A percentile compares a stretch with the other conserved stretches of the same genome.
Conservation (phyloP, 2,329 filamentous ascomycete genomes). For the Mycosphaerella sp. region DNA sequence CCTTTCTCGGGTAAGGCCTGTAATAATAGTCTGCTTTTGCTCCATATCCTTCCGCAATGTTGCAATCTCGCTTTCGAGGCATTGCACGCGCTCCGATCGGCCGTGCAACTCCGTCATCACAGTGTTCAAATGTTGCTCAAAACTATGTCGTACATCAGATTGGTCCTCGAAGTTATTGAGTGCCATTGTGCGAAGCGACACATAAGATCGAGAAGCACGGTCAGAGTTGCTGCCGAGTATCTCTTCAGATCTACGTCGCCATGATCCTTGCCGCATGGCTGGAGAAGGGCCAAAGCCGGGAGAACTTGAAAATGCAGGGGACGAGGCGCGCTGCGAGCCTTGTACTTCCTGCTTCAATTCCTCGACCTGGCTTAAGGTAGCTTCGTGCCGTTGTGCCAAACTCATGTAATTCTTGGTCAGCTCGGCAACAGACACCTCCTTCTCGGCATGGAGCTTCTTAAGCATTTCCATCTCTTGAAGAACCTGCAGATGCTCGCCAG, state of each 20-base stretch:
- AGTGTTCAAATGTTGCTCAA: conserved; percentile 83
- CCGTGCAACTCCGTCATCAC: conserved; percentile 88
- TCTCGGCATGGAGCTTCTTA: conserved; percentile 64
- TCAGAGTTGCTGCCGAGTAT: conserved; percentile 52
- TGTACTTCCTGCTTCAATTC: conserved; percentile 82
- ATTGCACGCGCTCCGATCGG: conserved; percentile 81
- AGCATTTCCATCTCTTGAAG: conserved; percentile 62
- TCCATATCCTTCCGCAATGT: conserved; percentile 94
- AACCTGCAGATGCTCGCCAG: conserved; percentile 55
- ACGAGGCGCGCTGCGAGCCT: conserved; percentile 48
- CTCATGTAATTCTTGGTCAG: conserved; percentile 75
- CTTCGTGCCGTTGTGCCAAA: conserved; percentile 73
- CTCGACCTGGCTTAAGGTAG: conserved; percentile 78
- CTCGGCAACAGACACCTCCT: conserved; percentile 66
- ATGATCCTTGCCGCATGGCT: conserved; percentile 54
- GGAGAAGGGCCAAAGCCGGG: conserved; percentile 17
- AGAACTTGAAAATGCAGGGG: conserved; percentile 23
- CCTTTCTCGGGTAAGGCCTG: conserved; percentile 84
- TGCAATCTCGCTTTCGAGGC: conserved; percentile 77
- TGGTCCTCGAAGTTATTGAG: conserved; percentile 75
- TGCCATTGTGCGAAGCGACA: conserved; percentile 81
- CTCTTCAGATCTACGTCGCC: conserved; percentile 33
- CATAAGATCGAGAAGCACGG: conserved; percentile 84
- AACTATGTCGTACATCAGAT: conserved; percentile 82
- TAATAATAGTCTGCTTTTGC: conserved; percentile 90